Percentiles rank a stretch among this genome's conserved stretches.
These are phyloP conservation scores for Talaromyces piceae DNA, from an alignment of 2,329 filamentous ascomycete genomes.

Conservation along the genomic window DNA sequence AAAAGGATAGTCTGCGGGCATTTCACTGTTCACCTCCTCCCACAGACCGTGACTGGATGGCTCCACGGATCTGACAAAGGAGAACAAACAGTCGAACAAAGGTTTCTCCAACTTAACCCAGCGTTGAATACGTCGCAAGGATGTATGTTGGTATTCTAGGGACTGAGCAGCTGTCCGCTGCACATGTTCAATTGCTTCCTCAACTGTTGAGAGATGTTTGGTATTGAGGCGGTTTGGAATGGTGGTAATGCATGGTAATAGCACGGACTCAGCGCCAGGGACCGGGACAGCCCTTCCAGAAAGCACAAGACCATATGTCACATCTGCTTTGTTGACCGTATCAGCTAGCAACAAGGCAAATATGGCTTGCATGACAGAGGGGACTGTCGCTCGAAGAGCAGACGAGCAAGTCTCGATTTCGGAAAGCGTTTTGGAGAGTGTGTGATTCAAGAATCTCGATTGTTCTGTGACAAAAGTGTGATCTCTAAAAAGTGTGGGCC, in stretches of 20 bases:
- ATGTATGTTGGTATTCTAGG: conserved; percentile 30
- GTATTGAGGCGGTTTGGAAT: conserved; percentile 28
- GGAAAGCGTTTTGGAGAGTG: conserved; percentile 16
- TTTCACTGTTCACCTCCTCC: conserved; percentile 25
- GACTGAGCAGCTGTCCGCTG: conserved; percentile 21
- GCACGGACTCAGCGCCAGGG: conserved; percentile 23
- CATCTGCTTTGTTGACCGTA: conserved; percentile 18
- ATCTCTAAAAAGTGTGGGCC: conserved; percentile 16
- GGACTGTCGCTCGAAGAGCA: conserved; percentile 22
- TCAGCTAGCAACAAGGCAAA: conserved; percentile 30
- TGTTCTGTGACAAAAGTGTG: conserved; percentile 8
- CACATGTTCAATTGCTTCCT: conserved; percentile 17
- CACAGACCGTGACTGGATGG: conserved; percentile 17
- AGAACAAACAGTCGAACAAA: conserved; percentile 30
- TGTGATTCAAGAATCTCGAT: conserved; percentile 10
- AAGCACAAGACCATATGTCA: conserved; percentile 28
- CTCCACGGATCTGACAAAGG: conserved; percentile 19
- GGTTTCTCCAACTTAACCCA: conserved; percentile 26
- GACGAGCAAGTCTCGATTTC: conserved; percentile 21
- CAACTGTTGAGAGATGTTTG: conserved; percentile 14
- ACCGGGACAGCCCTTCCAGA: conserved; percentile 27
- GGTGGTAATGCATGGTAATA: conserved; percentile 31
- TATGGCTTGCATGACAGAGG: conserved; percentile 25
- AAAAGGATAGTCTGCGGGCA: conserved; percentile 29
- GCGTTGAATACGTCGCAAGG: conserved; percentile 28